Conservation (phyloP, 345 rosid genomes). For the Salix exigua region DNA sequence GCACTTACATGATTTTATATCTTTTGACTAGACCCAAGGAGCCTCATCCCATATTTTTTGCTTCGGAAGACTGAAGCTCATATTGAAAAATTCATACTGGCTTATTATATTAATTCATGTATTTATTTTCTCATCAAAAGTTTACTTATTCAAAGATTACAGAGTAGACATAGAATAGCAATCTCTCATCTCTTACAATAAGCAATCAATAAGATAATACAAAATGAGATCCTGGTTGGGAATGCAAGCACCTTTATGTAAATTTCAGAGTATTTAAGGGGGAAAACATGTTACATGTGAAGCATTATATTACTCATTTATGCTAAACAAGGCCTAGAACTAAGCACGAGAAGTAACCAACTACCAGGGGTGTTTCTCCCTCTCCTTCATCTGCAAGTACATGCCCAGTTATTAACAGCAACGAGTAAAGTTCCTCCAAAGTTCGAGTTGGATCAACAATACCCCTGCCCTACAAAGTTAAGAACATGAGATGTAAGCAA, state of each 20-base stretch:
- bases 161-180: neutral
- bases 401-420: conserved; percentile 82
- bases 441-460: conserved; percentile 68
- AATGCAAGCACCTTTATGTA: neutral
- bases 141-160: neutral
- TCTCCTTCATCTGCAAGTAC: conserved; percentile 98
- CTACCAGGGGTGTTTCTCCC: conserved; percentile 97
- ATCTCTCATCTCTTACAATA: neutral
- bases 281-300: neutral
- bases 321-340: neutral
- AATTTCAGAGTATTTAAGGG: conserved; percentile 2
- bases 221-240: too few species aligned
- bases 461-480: conserved; percentile 73
- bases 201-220: neutral
- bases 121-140: neutral
- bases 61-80: too few species aligned
- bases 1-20: too few species aligned
- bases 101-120: too few species aligned
- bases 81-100: too few species aligned
- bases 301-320: neutral
- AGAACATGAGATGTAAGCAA: conserved; percentile 13
- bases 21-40: too few species aligned
- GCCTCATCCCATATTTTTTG: too few species aligned
- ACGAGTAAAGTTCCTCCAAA: conserved; percentile 87
- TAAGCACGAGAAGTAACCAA: conserved; percentile 22